Conservation (phyloP, 129 eudicot genomes). For the Helichrysum umbraculigerum region DNA sequence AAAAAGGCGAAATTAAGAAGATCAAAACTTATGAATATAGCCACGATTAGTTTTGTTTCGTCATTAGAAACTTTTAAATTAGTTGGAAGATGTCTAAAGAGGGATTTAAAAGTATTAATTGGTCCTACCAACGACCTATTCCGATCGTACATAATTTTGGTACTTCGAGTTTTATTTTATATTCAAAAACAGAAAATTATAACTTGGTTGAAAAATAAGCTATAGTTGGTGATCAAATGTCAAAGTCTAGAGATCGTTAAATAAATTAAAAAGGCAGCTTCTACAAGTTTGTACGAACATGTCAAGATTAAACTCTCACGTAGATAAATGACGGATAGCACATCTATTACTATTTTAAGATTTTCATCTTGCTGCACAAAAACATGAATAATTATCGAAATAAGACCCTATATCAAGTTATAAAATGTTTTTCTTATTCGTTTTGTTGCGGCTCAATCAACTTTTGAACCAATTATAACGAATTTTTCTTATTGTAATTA, state of each 20-base stretch:
- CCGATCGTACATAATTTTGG: not conserved
- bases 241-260: not conserved
- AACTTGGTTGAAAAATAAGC: not conserved
- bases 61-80: not conserved
- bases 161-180: not conserved
- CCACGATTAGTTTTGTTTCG: not conserved
- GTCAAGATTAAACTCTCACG: not conserved
- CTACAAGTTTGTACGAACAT: slow-evolving; percentile 2
- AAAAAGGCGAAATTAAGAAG: too few species aligned
- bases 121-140: not conserved
- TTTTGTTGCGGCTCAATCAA: too few species aligned
- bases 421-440: too few species aligned
- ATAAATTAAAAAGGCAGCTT: not conserved
- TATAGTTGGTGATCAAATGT: slow-evolving; percentile 17
- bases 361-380: not conserved
- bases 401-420: too few species aligned
- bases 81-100: too few species aligned
- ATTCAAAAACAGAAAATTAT: not conserved
- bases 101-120: not conserved
- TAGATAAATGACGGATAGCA: not conserved
- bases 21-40: too few species aligned
- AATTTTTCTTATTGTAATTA: too few species aligned
- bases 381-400: too few species aligned
- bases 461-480: too few species aligned
- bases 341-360: not conserved